Evolutionary conservation across 2,329 filamentous ascomycete species (phyloP).

Genomic region (Septoria linicola): DNA sequence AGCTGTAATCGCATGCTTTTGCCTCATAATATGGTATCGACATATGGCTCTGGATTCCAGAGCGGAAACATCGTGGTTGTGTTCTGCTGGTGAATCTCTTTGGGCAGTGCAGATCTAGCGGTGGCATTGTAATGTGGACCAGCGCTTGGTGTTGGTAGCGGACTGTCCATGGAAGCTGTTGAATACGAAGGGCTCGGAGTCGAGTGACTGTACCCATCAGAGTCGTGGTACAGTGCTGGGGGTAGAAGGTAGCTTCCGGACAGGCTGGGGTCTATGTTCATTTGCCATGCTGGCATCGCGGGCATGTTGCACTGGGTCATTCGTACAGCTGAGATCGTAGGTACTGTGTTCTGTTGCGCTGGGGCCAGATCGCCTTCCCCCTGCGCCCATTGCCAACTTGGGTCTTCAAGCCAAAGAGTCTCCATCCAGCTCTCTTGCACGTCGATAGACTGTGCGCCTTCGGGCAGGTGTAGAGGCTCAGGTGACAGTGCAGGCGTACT

Average conservation of each 20-base stretch:
- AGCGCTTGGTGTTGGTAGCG: not conserved
- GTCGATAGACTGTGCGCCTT: not conserved
- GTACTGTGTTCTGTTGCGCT: not conserved
- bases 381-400: constrained; percentile 15
- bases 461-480: not conserved
- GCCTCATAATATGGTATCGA: not conserved
- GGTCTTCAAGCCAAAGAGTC: constrained; percentile 11
- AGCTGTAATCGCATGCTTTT: too few relatives aligned
- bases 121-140: not conserved
- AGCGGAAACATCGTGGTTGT: not conserved
- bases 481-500: constrained; percentile 6
- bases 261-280: not conserved
- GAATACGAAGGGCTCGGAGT: constrained; percentile 1
- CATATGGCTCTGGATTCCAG: not conserved
- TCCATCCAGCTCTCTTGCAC: not conserved
- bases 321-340: not conserved
- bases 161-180: not conserved
- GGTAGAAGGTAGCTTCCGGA: not conserved
- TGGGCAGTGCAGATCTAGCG: not conserved
- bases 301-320: not conserved
- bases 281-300: not conserved
- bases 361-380: not conserved
- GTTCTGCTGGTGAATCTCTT: too few relatives aligned
- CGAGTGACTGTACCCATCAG: constrained; percentile 3
- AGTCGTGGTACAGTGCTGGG: constrained; percentile 1